Base-by-base conservation (phyloP, 768 basidiomycete genomes). In the Mycena vulgaris region DNA sequence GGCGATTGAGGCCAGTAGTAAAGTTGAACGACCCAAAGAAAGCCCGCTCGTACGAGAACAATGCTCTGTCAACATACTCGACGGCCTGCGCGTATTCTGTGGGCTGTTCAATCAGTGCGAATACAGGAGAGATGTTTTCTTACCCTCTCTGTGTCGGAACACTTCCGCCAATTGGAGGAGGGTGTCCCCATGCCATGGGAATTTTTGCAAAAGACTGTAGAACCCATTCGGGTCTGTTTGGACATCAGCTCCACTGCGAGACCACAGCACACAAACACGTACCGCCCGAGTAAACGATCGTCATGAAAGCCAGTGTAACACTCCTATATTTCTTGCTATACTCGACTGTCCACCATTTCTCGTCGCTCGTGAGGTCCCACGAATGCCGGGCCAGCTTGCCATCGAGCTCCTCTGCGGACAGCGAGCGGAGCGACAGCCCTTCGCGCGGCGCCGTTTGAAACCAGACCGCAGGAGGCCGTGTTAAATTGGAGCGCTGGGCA, bases 101-200 rank as follows among this genome's bases (percentile, higher is more conserved):
- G 40, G 23, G 21, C 21, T 14, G 31, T 28, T 27, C 14, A 16
- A 33, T 52, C 55, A 61, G 45, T 48, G 8, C 23, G 57, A 37
- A 17, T 48, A 39, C 61, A 55, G n/a, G 27, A 21, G 52, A 40
- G 59, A 63, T 16, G n/a, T 19, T 45, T 25, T 7, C 11, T 3
- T 64, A 94, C 96, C 96, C 85, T 97, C 96, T 74, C 95, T 89
- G 78, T 97, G 94, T 31, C 92, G 85, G 75, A 90, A 93, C 10
- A 96, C 90, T 74, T 97, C 95, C 3, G 93, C 90, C 17, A 97
- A 81, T 75, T 97, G 95, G 3, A 97, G 85, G 1, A 97, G 84
- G 0, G 97, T 97, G 79, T 99, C 97, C 1, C 92, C 94, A 74
- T 99, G 98, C 90, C 95, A 98, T 0, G 95, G 95, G 63, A 92